phyloP scores from a whole-genome alignment of 2,329 filamentous ascomycete genomes.

The Aureobasidium sp. region DNA sequence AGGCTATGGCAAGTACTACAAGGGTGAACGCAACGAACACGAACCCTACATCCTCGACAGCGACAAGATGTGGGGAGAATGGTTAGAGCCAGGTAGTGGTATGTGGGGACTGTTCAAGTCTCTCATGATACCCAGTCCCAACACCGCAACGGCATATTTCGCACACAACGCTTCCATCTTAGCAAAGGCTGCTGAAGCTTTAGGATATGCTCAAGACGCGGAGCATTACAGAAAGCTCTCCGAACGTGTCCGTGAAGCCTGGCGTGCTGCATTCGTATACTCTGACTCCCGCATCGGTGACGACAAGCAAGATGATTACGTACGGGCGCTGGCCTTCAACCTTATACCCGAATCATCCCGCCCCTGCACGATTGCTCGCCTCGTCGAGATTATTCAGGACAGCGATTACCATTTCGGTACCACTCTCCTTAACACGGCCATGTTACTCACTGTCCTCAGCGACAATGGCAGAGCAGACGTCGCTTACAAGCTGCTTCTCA shows the following conservation, averaged over 20 bases:
- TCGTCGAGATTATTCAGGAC: slow-evolving; percentile 4
- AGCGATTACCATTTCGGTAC: slow-evolving; percentile 3
- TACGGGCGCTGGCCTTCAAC: slow-evolving; percentile 1
- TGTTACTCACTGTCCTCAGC: neutral
- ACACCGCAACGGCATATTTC: slow-evolving; percentile 10
- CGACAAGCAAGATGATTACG: slow-evolving; percentile 13
- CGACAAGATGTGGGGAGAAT: slow-evolving; percentile 11
- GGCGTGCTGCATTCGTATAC: slow-evolving; percentile 1
- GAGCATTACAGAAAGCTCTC: neutral
- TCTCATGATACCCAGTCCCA: slow-evolving; percentile 3
- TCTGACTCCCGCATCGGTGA: neutral
- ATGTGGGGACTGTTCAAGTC: slow-evolving; percentile 13
- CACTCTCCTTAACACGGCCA: slow-evolving; percentile 9
- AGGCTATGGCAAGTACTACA: slow-evolving; percentile 11
- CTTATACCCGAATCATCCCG: neutral
- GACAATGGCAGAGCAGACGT: slow-evolving; percentile 7
- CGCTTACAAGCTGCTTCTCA: slow-evolving; percentile 2
- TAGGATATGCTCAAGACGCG: neutral
- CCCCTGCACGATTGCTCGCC: neutral
- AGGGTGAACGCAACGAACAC: slow-evolving; percentile 2
- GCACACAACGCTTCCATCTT: slow-evolving; percentile 3
- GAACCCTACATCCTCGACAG: slow-evolving; percentile 8
- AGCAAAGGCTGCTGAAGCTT: neutral
- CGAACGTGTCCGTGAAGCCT: neutral
- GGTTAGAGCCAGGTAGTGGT: slow-evolving; percentile 5